A percentile compares a stretch with the other conserved stretches of the same genome.
Conservation (phyloP, 116 monocot species). For the Trichopus zeylanicus region DNA sequence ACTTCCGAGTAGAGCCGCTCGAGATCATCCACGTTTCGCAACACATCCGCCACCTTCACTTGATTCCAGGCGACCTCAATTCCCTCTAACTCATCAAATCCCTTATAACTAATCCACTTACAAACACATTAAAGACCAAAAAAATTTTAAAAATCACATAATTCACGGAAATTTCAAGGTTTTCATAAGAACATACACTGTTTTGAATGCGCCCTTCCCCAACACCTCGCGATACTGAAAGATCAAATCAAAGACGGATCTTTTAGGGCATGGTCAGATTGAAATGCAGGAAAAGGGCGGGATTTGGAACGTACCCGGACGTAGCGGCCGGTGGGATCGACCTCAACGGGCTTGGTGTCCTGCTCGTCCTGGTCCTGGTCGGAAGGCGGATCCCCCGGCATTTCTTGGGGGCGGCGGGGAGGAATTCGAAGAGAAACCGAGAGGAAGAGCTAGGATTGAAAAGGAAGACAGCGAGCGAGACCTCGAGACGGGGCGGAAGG, state of each 20-base stretch:
- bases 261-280: background rate
- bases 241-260: too few species aligned
- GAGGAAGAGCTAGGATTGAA: background rate
- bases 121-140: too few species aligned
- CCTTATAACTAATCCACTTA: conserved; percentile 39
- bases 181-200: conserved; percentile 42
- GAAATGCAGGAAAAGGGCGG: background rate
- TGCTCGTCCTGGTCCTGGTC: conserved; percentile 20
- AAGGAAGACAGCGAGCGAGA: background rate
- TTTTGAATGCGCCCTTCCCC: conserved; percentile 78
- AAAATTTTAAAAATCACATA: conserved; percentile 15
- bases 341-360: conserved; percentile 42
- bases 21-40: conserved; percentile 29
- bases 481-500: background rate
- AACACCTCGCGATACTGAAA: conserved; percentile 61
- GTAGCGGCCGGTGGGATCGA: conserved; percentile 62
- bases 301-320: conserved; percentile 30
- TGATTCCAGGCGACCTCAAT: conserved; percentile 91
- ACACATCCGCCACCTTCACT: conserved; percentile 52
- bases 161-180: background rate
- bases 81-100: conserved; percentile 71
- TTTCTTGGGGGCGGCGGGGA: background rate
- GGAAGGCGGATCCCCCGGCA: conserved; percentile 4
- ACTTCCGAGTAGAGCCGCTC: conserved; percentile 65
- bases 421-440: background rate